These are phyloP conservation scores for Aspergillus ruber DNA, from an alignment of 2,329 filamentous ascomycete genomes.

Conservation along the genomic window DNA sequence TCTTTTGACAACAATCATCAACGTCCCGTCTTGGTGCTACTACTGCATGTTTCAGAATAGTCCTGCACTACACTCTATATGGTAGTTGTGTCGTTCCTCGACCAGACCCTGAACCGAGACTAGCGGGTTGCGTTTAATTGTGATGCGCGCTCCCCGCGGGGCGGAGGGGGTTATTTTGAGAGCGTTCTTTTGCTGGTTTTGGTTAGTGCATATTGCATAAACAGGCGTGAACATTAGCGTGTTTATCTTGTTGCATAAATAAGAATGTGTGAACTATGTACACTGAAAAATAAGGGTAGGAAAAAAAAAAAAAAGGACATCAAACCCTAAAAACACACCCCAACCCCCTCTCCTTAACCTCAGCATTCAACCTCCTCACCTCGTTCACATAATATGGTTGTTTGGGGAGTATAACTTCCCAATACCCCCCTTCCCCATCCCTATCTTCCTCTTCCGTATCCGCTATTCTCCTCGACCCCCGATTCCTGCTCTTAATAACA, in stretches of 20 bases:
- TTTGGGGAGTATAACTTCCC: slow-evolving; percentile 27
- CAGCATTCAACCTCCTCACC: slow-evolving; percentile 20
- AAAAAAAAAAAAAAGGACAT: background rate
- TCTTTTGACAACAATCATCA: too few relatives aligned
- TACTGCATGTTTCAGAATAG: too few relatives aligned
- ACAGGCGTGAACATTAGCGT: background rate
- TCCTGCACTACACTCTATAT: too few relatives aligned
- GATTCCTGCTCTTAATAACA: background rate
- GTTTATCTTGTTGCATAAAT: background rate
- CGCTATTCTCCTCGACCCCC: background rate
- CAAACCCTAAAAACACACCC: slow-evolving; percentile 22
- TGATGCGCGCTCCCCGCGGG: too few relatives aligned
- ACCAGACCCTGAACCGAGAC: too few relatives aligned
- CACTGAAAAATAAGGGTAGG: background rate
- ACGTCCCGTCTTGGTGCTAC: too few relatives aligned
- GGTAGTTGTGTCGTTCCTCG: too few relatives aligned
- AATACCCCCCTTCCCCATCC: slow-evolving; percentile 8
- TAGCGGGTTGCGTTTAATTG: too few relatives aligned
- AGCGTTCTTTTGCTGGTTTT: too few relatives aligned
- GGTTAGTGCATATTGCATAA: too few relatives aligned
- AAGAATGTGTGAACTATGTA: too few relatives aligned
- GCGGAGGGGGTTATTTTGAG: too few relatives aligned
- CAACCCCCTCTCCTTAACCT: slow-evolving; percentile 27
- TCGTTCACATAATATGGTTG: slow-evolving; percentile 30
- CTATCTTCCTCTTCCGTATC: slow-evolving; percentile 13